Evolutionary conservation across 2,329 filamentous ascomycete species (phyloP), one percentile per base, ranked within the genome.

Genomic region (Paecilomyces niveus): DNA sequence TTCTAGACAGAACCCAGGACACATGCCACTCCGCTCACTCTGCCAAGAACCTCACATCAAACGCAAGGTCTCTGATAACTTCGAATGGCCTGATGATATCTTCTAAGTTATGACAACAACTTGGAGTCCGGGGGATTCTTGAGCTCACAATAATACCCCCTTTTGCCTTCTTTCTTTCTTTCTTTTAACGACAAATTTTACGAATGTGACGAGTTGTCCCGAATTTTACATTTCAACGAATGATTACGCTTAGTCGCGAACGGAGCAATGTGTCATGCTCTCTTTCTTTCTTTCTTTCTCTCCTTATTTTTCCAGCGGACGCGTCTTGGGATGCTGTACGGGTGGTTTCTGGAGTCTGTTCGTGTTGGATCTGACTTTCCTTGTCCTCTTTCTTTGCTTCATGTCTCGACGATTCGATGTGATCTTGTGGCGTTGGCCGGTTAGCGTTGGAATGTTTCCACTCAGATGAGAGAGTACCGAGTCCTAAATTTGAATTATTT

Each of bases 61-160:
- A 21, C 39, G 32, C 29, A 55, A 55, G 32, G 5, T 21, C 13
- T 24, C 50, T 24, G 64, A 71, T 49, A 63, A 66, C n/a, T 78
- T 76, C 57, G 67, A 71, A 22, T 79, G 76, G 77, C 75, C 75
- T 4, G 74, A 76, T 8, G 76, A 77, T 60, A 69, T 76, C 8
- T 78, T 78, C 58, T 78, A 61, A 73, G 52, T 51, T 29, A 53
- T 24, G 26, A 53, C 22, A 55, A 15, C 54, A 24, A 24, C 50
- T 52, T 29, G 26, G 39, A 45, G n/a, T 45, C 21, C 50, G 21
- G 22, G 21, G 21, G 7, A 15, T 52, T 29, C 29, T 24, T 24
- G 22, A 10, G 8, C 15, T 13, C 9, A n/a, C 9, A 24, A 52
- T 24, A 52, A 52, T 24, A 52, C 26, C 50, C 50, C 10, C 8